Evolutionary conservation across 1,284 basidiomycete species (phyloP).

Genomic region (Fomitopsis betulina): DNA sequence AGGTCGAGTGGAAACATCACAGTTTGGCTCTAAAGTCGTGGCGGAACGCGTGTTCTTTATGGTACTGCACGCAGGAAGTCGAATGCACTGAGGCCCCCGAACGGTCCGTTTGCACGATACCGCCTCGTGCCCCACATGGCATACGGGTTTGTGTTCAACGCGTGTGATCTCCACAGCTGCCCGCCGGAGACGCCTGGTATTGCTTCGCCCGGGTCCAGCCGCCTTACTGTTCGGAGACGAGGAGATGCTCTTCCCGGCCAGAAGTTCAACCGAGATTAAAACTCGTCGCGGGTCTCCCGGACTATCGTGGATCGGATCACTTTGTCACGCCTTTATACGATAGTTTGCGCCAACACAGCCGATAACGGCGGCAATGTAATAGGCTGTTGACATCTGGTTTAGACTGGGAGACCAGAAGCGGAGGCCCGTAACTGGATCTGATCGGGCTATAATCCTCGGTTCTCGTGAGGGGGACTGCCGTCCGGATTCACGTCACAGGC

Average conservation of each 20-base stretch:
- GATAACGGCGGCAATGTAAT: background rate
- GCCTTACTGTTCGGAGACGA: constrained; percentile 10
- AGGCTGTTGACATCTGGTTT: background rate
- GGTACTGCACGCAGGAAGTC: constrained; percentile 2
- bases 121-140: constrained; percentile 12
- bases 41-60: constrained; percentile 14
- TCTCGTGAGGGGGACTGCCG: background rate
- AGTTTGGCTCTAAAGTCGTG: constrained; percentile 5
- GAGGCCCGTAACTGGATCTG: background rate
- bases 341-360: background rate
- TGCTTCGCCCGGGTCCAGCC: constrained; percentile 4
- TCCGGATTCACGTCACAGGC: background rate
- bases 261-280: constrained; percentile 16
- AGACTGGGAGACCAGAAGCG: background rate
- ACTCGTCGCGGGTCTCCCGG: constrained; percentile 2
- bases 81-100: constrained; percentile 10
- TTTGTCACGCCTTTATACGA: constrained; percentile 4
- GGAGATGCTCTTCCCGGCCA: constrained; percentile 18
- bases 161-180: constrained; percentile 5
- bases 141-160: constrained; percentile 1
- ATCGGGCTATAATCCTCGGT: background rate
- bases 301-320: constrained; percentile 8
- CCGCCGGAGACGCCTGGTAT: constrained; percentile 1
- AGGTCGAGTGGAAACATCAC: constrained; percentile 10
- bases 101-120: constrained; percentile 1